phyloP scores from a whole-genome alignment of 2,329 filamentous ascomycete species.

The Neonectria punicea region DNA sequence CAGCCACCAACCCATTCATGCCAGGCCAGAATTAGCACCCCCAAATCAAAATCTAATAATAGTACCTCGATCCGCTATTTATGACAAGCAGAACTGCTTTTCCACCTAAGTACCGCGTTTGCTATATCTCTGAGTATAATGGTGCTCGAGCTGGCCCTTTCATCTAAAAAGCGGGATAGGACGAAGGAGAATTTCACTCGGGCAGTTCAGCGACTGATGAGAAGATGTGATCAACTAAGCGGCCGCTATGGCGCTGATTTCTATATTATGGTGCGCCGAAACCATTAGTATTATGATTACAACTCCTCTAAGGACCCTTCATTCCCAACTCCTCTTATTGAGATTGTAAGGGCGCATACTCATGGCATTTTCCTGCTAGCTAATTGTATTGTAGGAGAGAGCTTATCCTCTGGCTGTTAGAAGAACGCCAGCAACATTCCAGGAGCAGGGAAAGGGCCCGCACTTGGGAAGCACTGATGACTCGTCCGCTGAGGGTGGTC shows the following conservation, averaged over 20 bases:
- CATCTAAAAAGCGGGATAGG: background rate
- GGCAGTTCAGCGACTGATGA: background rate
- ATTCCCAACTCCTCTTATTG: background rate
- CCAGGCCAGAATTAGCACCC: too few relatives aligned
- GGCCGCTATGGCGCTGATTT: background rate
- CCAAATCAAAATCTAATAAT: too few relatives aligned
- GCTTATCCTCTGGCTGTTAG: background rate
- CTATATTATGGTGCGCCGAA: background rate
- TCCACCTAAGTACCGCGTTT: too few relatives aligned
- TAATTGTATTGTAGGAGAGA: background rate
- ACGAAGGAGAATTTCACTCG: background rate
- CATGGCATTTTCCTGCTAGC: background rate
- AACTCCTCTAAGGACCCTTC: background rate
- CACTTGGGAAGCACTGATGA: background rate
- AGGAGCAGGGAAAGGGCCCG: background rate
- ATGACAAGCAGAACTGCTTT: too few relatives aligned
- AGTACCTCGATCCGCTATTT: too few relatives aligned
- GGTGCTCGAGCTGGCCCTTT: background rate
- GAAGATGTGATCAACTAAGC: background rate
- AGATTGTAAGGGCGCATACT: background rate
- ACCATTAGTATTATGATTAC: background rate
- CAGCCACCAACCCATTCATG: too few relatives aligned
- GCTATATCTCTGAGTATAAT: too few relatives aligned
- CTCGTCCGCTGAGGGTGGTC: background rate
- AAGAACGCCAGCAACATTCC: background rate